Evolutionary conservation across 2,329 filamentous ascomycete genomes (phyloP).

Genomic region (Aspergillus latus): DNA sequence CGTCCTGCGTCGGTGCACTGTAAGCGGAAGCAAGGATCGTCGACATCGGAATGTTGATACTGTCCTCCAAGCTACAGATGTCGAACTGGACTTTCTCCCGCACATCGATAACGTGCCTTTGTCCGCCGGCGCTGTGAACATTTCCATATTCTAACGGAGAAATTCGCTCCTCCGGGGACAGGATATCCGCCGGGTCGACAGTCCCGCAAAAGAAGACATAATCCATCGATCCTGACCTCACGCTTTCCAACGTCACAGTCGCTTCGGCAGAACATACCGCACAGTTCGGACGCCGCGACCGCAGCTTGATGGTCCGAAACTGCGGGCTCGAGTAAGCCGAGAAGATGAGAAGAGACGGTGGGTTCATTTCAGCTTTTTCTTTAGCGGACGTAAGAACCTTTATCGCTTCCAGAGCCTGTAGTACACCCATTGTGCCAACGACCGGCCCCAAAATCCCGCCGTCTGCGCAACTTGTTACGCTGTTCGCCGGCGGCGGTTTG

Average conservation of each 20-base stretch:
- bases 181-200: constrained; percentile 53
- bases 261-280: constrained; percentile 69
- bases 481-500: constrained; percentile 77
- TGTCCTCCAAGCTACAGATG: constrained; percentile 72
- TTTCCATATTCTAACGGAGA: constrained; percentile 59
- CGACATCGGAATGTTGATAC: constrained; percentile 60
- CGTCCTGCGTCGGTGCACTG: constrained; percentile 1
- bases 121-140: constrained; percentile 1
- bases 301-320: constrained; percentile 76
- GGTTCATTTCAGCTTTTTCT: constrained; percentile 20
- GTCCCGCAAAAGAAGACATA: constrained; percentile 85
- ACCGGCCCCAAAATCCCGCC: constrained; percentile 90
- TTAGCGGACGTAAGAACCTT: constrained; percentile 64
- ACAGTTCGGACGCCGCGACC: constrained; percentile 67
- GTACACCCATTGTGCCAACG: constrained; percentile 86
- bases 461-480: constrained; percentile 83
- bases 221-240: constrained; percentile 68
- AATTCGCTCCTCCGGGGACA: constrained; percentile 67
- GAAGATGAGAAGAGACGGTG: constrained; percentile 44
- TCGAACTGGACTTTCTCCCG: constrained; percentile 82
- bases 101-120: constrained; percentile 67
- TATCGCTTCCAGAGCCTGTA: constrained; percentile 87
- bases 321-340: constrained; percentile 44
- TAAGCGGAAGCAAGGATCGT: constrained; percentile 33
- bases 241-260: constrained; percentile 61